Evolutionary conservation across 139 green algal species (phyloP).

Genomic region (Micromonas commoda): DNA sequence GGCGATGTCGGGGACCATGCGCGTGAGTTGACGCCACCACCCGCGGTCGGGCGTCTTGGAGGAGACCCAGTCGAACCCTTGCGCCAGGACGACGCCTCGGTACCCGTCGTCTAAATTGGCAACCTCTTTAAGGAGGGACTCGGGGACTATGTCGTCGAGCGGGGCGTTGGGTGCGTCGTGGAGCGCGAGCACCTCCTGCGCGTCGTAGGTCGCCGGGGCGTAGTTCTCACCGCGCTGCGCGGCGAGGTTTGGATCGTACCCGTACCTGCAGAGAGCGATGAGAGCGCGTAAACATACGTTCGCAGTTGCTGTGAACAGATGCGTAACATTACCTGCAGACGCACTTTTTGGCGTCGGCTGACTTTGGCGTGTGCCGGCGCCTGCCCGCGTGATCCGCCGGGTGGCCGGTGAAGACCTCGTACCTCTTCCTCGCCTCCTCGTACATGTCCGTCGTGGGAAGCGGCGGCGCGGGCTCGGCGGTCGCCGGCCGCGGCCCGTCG

Average conservation of each 20-base stretch:
- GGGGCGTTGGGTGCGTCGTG: neutral
- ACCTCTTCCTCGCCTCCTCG: no score
- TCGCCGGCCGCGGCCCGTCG: no score
- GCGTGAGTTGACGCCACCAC: neutral
- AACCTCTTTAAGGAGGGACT: neutral
- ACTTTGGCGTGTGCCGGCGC: no score
- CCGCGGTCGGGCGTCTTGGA: neutral
- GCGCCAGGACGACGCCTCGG: neutral
- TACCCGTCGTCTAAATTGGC: neutral
- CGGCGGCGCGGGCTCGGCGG: no score
- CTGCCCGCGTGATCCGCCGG: no score
- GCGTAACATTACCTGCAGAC: no score
- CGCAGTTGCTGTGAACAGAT: no score
- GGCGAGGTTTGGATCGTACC: neutral
- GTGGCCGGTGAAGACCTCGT: no score
- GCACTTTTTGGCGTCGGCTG: no score
- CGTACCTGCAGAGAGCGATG: neutral
- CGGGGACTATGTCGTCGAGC: neutral
- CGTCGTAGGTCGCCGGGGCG: neutral
- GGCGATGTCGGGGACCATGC: slow-evolving; percentile 1
- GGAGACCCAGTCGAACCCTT: neutral
- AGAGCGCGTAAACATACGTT: no score
- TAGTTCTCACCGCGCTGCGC: neutral
- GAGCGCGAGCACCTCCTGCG: neutral
- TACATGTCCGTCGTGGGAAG: no score